Conservation (phyloP, 495 filamentous ascomycete species). For the Neurospora sp. region DNA sequence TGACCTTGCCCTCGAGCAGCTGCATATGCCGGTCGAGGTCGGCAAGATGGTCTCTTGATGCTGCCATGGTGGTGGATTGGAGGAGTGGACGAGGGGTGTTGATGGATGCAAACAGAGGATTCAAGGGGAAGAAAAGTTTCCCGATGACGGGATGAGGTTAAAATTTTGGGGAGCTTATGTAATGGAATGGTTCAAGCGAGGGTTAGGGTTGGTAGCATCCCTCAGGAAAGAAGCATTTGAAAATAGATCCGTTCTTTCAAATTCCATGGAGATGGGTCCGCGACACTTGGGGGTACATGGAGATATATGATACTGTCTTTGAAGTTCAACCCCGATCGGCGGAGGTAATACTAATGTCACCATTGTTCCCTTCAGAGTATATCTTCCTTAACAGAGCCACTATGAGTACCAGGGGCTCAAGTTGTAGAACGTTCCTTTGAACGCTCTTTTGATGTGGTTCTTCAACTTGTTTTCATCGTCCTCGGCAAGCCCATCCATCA, state of each 20-base stretch:
- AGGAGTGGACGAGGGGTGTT: background rate
- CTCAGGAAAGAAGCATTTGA: background rate
- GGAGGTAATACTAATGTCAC: background rate
- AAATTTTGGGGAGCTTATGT: background rate
- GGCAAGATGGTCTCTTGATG: conserved; percentile 34
- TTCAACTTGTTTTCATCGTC: background rate
- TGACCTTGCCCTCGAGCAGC: conserved; percentile 64
- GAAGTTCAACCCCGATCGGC: background rate
- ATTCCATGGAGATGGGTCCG: background rate
- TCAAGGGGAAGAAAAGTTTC: background rate
- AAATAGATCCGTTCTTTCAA: background rate
- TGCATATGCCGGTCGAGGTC: conserved; percentile 65
- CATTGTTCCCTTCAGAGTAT: background rate
- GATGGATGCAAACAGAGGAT: background rate
- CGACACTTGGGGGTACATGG: background rate
- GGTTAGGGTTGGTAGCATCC: background rate
- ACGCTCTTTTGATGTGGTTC: background rate
- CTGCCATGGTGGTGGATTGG: conserved; percentile 11
- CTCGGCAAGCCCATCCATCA: background rate
- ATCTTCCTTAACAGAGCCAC: background rate
- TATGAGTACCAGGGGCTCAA: too few relatives aligned
- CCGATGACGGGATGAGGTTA: background rate
- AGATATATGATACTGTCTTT: background rate
- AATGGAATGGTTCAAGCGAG: background rate
- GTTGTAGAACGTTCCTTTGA: background rate